Base-by-base conservation (phyloP, 2,329 filamentous ascomycete genomes). In the Fusarium ambrosium region DNA sequence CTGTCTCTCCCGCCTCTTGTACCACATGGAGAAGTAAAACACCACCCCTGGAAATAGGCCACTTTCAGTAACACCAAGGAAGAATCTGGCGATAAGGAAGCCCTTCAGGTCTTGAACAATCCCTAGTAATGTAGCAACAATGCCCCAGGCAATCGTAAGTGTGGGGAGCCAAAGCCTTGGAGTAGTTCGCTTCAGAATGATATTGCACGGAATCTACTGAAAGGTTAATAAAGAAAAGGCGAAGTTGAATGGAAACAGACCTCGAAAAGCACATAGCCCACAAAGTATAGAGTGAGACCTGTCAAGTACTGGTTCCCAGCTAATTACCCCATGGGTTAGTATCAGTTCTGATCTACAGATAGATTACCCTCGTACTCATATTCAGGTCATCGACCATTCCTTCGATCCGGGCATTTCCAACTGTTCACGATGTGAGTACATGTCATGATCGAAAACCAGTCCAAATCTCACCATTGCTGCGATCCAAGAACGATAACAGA, bases 271-370 rank as follows among this genome's bases (percentile, higher is more conserved):
- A 90, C 88, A 68, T 90, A 91, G 51, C 88, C 88, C 45, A 90
- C 83, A 77, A 94, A 94, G 80, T 92, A 94, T 0, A 93, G 80
- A 0, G 91, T 93, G 45, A 93, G 78, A 1, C 90, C 90, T 0
- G 89, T 91, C 1, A 93, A 84, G 67, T 94, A 93, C 74, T 92
- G 86, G 55, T 92, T 88, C 1, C 88, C 90, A 29, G 87, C 87
- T 87, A 48, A 4, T 2, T 55, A 7, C 24, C 9, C 8, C n/a
- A 11, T 69, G 22, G 22, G 22, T 24, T 11, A 72, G 24, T 18
- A 10, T 55, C 6, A 20, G 10, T 6, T 22, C 6, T 1, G 8
- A 1, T 10, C 2, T 22, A 22, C 22, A 22, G 2, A 22, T 22
- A 22, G 22, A 22, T 22, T 22, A 4, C 22, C 2, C 22, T 22